Evolutionary conservation across 2,329 filamentous ascomycete genomes (phyloP).

Genomic region (Aspergillus aculeatus): DNA sequence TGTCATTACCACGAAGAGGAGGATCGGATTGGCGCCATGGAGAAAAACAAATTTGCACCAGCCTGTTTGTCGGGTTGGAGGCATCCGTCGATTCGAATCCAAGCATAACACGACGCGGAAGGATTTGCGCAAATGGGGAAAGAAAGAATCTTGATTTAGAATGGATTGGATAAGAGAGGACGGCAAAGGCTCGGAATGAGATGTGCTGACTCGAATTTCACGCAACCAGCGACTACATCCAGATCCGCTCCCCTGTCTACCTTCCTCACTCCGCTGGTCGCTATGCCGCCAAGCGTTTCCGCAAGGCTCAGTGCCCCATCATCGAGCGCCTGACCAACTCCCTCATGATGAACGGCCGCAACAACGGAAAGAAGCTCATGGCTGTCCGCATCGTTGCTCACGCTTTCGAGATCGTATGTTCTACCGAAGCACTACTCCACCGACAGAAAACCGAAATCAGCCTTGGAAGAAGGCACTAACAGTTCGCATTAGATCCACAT

Average conservation of each 20-base stretch:
- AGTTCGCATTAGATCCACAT: slow-evolving; percentile 79
- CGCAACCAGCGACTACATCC: slow-evolving; percentile 88
- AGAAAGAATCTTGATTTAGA: not conserved
- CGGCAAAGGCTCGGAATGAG: slow-evolving; percentile 8
- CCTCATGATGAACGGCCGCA: slow-evolving; percentile 99
- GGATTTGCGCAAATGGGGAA: not conserved
- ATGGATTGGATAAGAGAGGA: not conserved
- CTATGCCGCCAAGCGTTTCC: slow-evolving; percentile 99
- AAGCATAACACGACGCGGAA: not conserved
- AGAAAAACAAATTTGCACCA: slow-evolving; percentile 3
- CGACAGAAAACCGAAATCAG: not conserved
- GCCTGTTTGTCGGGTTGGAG: slow-evolving; percentile 8
- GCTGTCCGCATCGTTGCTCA: slow-evolving; percentile 98
- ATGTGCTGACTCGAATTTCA: slow-evolving; percentile 31
- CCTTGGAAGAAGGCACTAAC: slow-evolving; percentile 8
- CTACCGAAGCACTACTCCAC: not conserved
- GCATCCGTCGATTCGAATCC: slow-evolving; percentile 5
- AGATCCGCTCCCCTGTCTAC: slow-evolving; percentile 98
- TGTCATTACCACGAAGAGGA: slow-evolving; percentile 18
- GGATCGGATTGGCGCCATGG: not conserved
- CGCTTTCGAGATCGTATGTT: slow-evolving; percentile 97
- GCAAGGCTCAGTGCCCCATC: slow-evolving; percentile 99
- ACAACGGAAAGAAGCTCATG: slow-evolving; percentile 99
- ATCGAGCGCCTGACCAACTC: slow-evolving; percentile 99
- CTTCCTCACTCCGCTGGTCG: slow-evolving; percentile 97